Evolutionary conservation across 148 eudicot genomes (phyloP).

Genomic region (Spergularia marina): DNA sequence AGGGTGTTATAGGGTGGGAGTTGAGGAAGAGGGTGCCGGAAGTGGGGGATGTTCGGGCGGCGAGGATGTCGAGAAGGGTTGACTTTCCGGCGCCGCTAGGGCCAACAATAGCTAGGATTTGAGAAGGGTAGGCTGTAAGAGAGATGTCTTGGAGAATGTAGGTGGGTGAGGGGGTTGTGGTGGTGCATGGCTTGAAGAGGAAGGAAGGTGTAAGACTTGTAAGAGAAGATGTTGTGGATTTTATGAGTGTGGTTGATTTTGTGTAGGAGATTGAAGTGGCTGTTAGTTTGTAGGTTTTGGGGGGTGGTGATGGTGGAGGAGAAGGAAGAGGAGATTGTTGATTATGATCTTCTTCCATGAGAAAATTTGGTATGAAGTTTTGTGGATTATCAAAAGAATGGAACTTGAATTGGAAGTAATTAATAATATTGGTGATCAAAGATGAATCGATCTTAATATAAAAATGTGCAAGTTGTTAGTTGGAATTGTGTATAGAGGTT

Average conservation of each 20-base stretch:
- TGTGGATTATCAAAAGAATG: not conserved
- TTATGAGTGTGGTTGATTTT: conserved; percentile 43
- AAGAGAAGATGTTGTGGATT: conserved; percentile 19
- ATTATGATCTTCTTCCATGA: conserved; percentile 37
- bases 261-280: conserved; percentile 72
- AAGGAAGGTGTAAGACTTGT: conserved; percentile 21
- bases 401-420: not conserved
- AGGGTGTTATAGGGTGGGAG: conserved; percentile 50
- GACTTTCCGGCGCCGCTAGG: conserved; percentile 95
- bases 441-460: not conserved
- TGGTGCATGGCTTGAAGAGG: conserved; percentile 48
- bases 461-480: not conserved
- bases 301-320: conserved; percentile 31
- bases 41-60: conserved; percentile 57
- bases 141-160: conserved; percentile 68
- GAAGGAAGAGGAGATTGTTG: conserved; percentile 23
- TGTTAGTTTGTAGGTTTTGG: conserved; percentile 56
- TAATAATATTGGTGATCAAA: not conserved
- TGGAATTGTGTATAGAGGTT: not conserved
- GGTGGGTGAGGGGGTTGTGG: conserved; percentile 44
- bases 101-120: conserved; percentile 85
- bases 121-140: conserved; percentile 65
- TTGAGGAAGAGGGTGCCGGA: conserved; percentile 63
- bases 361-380: not conserved
- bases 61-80: conserved; percentile 76